These are phyloP conservation scores for Solanum hybrid DNA, from an alignment of 305 asterid genomes.

Conservation along the genomic window DNA sequence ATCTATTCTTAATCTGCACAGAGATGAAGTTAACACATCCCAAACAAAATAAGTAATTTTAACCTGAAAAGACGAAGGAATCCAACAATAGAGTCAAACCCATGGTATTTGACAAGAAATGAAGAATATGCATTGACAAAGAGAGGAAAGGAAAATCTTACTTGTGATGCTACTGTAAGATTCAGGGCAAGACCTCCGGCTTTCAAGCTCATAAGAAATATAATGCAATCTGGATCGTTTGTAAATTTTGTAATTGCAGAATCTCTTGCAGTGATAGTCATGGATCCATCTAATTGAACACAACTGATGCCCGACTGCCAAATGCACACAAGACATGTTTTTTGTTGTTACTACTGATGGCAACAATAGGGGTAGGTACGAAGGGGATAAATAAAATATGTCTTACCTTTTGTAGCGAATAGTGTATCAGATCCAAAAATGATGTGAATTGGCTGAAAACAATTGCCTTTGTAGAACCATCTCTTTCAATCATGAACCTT, in stretches of 20 bases:
- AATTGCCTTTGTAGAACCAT: conserved; percentile 88
- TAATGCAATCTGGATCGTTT: conserved; percentile 68
- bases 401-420: conserved; percentile 61
- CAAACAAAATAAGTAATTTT: not conserved
- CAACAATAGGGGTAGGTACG: not conserved
- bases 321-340: not conserved
- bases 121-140: not conserved
- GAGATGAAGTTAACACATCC: not conserved
- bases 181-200: conserved; percentile 94
- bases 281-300: conserved; percentile 75
- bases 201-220: conserved; percentile 81
- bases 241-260: conserved; percentile 63
- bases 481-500: conserved; percentile 82
- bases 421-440: conserved; percentile 81
- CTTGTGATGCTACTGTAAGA: conserved; percentile 88
- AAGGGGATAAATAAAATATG: not conserved
- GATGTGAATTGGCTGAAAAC: conserved; percentile 90
- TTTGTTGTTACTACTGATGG: not conserved
- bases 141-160: conserved; percentile 14
- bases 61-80: not conserved
- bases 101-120: not conserved
- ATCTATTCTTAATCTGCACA: not conserved
- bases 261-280: conserved; percentile 73
- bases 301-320: conserved; percentile 64
- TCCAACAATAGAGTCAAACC: not conserved